phyloP scores from a whole-genome alignment of 1,139 yeast genomes.

The Scheffersomyces insectosa region DNA sequence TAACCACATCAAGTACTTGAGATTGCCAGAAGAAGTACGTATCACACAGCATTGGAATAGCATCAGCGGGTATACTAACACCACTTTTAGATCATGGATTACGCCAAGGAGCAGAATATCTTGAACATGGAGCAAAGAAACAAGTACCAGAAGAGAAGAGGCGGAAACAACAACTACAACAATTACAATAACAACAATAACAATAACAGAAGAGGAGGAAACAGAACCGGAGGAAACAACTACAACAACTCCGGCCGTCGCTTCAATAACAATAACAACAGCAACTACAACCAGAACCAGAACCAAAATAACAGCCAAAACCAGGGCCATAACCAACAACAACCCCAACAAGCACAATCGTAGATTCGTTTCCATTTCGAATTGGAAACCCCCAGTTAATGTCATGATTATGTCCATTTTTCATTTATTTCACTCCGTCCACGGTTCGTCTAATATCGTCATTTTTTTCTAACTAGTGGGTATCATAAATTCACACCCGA shows the following conservation, averaged over 20 bases:
- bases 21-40: conserved; percentile 43
- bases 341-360: conserved; percentile 3
- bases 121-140: conserved; percentile 55
- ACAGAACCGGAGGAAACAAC: conserved; percentile 13
- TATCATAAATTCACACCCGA: not conserved
- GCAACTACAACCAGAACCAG: conserved; percentile 4
- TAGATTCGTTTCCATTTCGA: not conserved
- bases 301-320: conserved; percentile 2
- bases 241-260: conserved; percentile 10
- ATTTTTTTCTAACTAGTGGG: not conserved
- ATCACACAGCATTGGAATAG: not conserved
- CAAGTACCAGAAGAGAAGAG: conserved; percentile 49
- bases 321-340: conserved; percentile 6
- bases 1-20: conserved; percentile 56
- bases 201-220: conserved; percentile 7
- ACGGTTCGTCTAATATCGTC: not conserved
- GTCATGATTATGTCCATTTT: not conserved
- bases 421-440: not conserved
- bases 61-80: conserved; percentile 18
- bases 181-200: conserved; percentile 9
- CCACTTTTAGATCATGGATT: conserved; percentile 76
- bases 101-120: conserved; percentile 68
- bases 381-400: not conserved
- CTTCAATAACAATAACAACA: conserved; percentile 6
- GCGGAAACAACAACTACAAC: conserved; percentile 12